A percentile compares a stretch with the other conserved stretches of the same genome.
Conservation (phyloP, 495 filamentous ascomycete genomes). For the Monascus purpureus region DNA sequence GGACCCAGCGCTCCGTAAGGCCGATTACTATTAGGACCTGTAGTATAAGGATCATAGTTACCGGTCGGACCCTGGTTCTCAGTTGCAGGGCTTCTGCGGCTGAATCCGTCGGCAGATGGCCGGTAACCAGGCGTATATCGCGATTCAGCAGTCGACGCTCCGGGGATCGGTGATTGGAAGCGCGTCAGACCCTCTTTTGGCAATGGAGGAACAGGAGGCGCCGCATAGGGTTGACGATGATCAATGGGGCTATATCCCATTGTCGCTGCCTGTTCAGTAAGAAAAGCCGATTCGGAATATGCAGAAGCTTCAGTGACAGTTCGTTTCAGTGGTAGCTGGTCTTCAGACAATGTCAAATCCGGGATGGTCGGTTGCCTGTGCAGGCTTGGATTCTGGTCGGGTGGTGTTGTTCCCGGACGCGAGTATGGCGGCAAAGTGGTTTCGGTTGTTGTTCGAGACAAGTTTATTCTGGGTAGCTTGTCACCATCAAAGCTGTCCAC, state of each 20-base stretch:
- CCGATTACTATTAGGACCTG: background rate
- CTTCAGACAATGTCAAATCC: slow-evolving; percentile 13
- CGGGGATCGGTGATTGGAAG: slow-evolving; percentile 10
- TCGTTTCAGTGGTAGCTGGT: slow-evolving; percentile 19
- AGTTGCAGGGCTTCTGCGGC: slow-evolving; percentile 5
- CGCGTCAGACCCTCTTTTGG: slow-evolving; percentile 7
- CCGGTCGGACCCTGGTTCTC: slow-evolving; percentile 3
- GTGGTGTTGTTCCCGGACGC: slow-evolving; percentile 31
- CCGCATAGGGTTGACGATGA: slow-evolving; percentile 10
- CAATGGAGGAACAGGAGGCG: slow-evolving; percentile 14
- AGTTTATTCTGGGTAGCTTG: slow-evolving; percentile 41
- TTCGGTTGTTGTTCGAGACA: slow-evolving; percentile 54
- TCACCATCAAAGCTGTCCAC: slow-evolving; percentile 38
- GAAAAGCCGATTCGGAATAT: slow-evolving; percentile 32
- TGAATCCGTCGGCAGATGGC: slow-evolving; percentile 2
- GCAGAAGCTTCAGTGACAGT: slow-evolving; percentile 30
- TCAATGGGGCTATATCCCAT: slow-evolving; percentile 43
- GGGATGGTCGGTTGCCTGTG: slow-evolving; percentile 28
- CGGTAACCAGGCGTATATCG: slow-evolving; percentile 4
- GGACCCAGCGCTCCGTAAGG: slow-evolving; percentile 8
- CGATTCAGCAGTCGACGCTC: slow-evolving; percentile 2
- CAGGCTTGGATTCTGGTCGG: slow-evolving; percentile 13
- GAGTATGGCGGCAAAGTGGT: slow-evolving; percentile 49
- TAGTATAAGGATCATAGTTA: slow-evolving; percentile 4
- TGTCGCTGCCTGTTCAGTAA: slow-evolving; percentile 41